These are phyloP conservation scores for Chenopodium berlandieri DNA, from an alignment of 148 eudicot species.

Conservation along the genomic window DNA sequence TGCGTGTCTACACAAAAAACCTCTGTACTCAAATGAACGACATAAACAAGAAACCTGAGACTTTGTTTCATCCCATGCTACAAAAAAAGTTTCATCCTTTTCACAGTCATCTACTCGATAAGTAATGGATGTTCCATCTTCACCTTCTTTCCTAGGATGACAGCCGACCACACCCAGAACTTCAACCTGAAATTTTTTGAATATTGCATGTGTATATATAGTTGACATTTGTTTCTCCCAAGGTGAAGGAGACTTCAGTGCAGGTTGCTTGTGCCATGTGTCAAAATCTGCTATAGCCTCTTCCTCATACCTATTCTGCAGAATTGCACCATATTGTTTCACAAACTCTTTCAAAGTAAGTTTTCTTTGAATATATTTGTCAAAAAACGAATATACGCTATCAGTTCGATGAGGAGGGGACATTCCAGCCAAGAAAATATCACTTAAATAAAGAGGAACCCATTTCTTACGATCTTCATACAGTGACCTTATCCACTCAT, in stretches of 20 bases:
- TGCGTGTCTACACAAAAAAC: slow-evolving; percentile 51
- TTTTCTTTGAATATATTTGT: slow-evolving; percentile 47
- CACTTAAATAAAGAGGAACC: slow-evolving; percentile 41
- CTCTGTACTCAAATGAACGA: slow-evolving; percentile 50
- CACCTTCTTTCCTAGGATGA: slow-evolving; percentile 50
- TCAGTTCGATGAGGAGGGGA: slow-evolving; percentile 44
- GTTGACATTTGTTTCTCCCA: slow-evolving; percentile 60
- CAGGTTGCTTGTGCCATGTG: slow-evolving; percentile 58
- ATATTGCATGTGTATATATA: slow-evolving; percentile 51
- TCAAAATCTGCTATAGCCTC: slow-evolving; percentile 60
- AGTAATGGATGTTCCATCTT: slow-evolving; percentile 30
- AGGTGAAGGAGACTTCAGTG: slow-evolving; percentile 56
- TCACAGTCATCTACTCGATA: slow-evolving; percentile 55
- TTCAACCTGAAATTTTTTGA: slow-evolving; percentile 57
- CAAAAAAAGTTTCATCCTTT: slow-evolving; percentile 43
- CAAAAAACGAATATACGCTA: slow-evolving; percentile 48
- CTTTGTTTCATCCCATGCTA: slow-evolving; percentile 43
- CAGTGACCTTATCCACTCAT: slow-evolving; percentile 45
- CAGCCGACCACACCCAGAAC: slow-evolving; percentile 59
- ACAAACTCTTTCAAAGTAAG: slow-evolving; percentile 52
- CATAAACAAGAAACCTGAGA: slow-evolving; percentile 51
- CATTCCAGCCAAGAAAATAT: slow-evolving; percentile 49
- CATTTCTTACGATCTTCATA: slow-evolving; percentile 52
- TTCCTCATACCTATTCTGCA: slow-evolving; percentile 51
- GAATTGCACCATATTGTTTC: slow-evolving; percentile 46